These are phyloP conservation scores for Pezicula carpinea DNA, from an alignment of 2,329 filamentous ascomycete genomes.

Conservation along the genomic window DNA sequence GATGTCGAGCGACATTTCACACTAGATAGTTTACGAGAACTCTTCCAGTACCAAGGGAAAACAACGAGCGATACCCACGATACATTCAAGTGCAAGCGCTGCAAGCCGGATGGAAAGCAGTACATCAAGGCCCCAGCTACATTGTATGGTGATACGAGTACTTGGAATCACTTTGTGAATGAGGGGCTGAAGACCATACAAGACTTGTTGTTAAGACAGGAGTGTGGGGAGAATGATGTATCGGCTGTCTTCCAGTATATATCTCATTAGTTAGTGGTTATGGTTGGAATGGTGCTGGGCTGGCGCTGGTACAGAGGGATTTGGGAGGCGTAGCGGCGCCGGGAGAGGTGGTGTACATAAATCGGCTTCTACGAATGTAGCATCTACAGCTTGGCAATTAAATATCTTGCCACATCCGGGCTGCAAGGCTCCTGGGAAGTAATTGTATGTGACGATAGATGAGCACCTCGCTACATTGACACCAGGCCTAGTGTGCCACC, in stretches of 20 bases:
- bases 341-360: too few relatives aligned
- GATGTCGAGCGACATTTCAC: conserved; percentile 97
- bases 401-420: too few relatives aligned
- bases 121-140: conserved; percentile 87
- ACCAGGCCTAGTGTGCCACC: too few relatives aligned
- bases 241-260: conserved; percentile 99
- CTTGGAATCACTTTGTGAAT: conserved; percentile 98
- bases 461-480: too few relatives aligned
- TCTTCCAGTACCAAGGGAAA: conserved; percentile 85
- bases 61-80: conserved; percentile 95
- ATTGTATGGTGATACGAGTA: conserved; percentile 95
- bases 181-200: conserved; percentile 77
- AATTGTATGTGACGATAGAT: not conserved
- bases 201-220: conserved; percentile 84
- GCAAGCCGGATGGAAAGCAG: conserved; percentile 82
- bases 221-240: conserved; percentile 72
- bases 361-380: too few relatives aligned
- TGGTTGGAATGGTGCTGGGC: too few relatives aligned
- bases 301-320: too few relatives aligned
- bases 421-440: too few relatives aligned
- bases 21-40: conserved; percentile 80
- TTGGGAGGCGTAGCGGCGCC: too few relatives aligned
- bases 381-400: too few relatives aligned
- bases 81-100: conserved; percentile 97
- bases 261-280: conserved; percentile 57